Evolutionary conservation across 2,329 filamentous ascomycete species (phyloP), one percentile per base, ranked within the genome.

Genomic region (Berkeleyomyces basicola): DNA sequence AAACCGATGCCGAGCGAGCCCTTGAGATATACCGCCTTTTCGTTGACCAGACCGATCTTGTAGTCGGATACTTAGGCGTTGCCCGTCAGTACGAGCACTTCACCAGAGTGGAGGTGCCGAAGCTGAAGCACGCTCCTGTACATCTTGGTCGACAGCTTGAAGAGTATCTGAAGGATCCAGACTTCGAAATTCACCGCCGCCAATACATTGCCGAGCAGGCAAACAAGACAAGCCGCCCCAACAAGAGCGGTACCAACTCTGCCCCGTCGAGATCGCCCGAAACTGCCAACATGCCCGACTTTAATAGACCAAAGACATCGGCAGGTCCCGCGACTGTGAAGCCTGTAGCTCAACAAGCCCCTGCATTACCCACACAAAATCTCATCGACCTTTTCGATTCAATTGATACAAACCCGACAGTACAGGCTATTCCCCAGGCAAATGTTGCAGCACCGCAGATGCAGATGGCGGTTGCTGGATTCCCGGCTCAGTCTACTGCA

Each of bases 321-420:
- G 71, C 74, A 51, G 63, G 72, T 31, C 60, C 61, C 3, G 42
- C 36, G 23, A 43, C 16, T 3, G 33, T 14, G 10, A 43, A 55
- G 14, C 37, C 61, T 14, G 57, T 59, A 3, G 39, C 61, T 7
- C 47, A 51, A 36, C 36, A 58, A 5, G 61, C 57, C n/a, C 63
- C 66, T 7, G 61, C 63, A 14, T 46, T 74, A 66, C 72, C 75
- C 2, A 84, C 82, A 67, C 83, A 85, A 37, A 88, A 95, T 76
- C 78, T 95, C 65, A 97, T 95, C 70, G 93, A 92, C 76, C 96
- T 95, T 74, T 96, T 96, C 72, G 92, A 86, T 70, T 91, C 90
- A 4, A 96, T 95, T 69, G 91, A 96, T 70, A 84, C 90, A 70
- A 90, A 91, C 67, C 90, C 93, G 71, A 88, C 88, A 1, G 60